phyloP scores from a whole-genome alignment of 2,329 filamentous ascomycete species.

The Cyphellophora attinorum region DNA sequence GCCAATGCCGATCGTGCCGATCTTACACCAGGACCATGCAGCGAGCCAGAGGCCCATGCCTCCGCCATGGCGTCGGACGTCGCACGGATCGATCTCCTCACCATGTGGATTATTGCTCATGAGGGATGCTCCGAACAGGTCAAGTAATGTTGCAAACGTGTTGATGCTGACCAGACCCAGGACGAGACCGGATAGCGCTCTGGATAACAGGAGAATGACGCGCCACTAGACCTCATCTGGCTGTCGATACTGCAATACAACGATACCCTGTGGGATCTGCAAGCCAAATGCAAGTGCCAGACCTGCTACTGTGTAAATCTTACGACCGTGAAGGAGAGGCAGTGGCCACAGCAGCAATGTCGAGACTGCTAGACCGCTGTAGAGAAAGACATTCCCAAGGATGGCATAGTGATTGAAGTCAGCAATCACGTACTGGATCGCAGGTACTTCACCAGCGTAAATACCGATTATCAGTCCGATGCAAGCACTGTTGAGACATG shows the following conservation, averaged over 20 bases:
- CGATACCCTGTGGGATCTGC: conserved; percentile 65
- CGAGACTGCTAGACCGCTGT: conserved; percentile 59
- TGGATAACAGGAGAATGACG: conserved; percentile 51
- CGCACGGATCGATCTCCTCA: conserved; percentile 57
- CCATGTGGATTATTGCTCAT: conserved; percentile 65
- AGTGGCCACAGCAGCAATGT: conserved; percentile 66
- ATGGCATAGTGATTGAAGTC: conserved; percentile 59
- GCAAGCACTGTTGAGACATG: conserved; percentile 63
- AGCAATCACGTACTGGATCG: conserved; percentile 66
- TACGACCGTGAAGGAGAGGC: conserved; percentile 60
- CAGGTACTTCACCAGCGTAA: conserved; percentile 69
- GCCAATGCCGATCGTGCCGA: conserved; percentile 61
- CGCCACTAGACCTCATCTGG: conserved; percentile 49
- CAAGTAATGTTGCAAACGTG: conserved; percentile 59
- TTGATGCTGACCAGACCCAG: conserved; percentile 73
- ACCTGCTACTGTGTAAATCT: conserved; percentile 63
- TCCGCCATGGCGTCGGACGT: conserved; percentile 64
- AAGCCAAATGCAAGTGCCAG: conserved; percentile 62
- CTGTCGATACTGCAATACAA: conserved; percentile 48
- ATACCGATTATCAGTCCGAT: conserved; percentile 64
- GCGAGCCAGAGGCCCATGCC: conserved; percentile 74
- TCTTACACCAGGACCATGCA: conserved; percentile 68
- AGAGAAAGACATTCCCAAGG: conserved; percentile 65
- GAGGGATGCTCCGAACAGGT: conserved; percentile 67
- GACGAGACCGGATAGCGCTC: conserved; percentile 56